Conservation (phyloP, 306 rosid species). For the Lotus japonicus region DNA sequence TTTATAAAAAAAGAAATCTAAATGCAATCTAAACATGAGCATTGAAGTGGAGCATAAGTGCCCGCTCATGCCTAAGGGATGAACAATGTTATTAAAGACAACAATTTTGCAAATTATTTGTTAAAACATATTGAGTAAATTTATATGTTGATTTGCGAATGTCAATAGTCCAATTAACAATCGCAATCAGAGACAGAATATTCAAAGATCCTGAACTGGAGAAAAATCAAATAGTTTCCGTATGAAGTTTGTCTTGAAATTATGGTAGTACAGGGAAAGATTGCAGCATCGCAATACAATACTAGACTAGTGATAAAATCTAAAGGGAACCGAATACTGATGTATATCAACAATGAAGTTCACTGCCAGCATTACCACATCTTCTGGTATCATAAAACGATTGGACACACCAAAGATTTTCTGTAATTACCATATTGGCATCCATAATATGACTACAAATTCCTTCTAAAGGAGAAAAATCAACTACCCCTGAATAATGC, state of each 20-base stretch:
- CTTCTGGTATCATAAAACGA: conserved; percentile 17
- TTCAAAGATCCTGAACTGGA: too few species aligned
- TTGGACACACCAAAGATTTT: conserved; percentile 22
- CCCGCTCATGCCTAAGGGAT: too few species aligned
- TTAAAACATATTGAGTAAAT: too few species aligned
- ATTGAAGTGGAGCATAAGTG: too few species aligned
- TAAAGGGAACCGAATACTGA: conserved; percentile 11
- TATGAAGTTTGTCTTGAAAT: background rate
- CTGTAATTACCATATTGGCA: conserved; percentile 33
- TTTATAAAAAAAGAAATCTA: too few species aligned
- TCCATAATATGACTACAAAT: conserved; percentile 33
- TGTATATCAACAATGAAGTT: conserved; percentile 30
- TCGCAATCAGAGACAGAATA: too few species aligned
- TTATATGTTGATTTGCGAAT: too few species aligned
- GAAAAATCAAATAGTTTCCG: background rate
- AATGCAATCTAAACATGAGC: too few species aligned
- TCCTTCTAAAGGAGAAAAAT: conserved; percentile 24
- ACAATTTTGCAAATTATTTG: too few species aligned
- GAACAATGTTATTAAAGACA: too few species aligned
- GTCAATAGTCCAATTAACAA: too few species aligned
- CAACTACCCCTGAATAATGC: conserved; percentile 44
- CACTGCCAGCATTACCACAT: conserved; percentile 16
- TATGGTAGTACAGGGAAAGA: background rate
- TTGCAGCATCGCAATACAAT: conserved; percentile 12
- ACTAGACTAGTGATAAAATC: too few species aligned